Conservation (phyloP, 495 filamentous ascomycete genomes). For the Aspergillus cavernicola region DNA sequence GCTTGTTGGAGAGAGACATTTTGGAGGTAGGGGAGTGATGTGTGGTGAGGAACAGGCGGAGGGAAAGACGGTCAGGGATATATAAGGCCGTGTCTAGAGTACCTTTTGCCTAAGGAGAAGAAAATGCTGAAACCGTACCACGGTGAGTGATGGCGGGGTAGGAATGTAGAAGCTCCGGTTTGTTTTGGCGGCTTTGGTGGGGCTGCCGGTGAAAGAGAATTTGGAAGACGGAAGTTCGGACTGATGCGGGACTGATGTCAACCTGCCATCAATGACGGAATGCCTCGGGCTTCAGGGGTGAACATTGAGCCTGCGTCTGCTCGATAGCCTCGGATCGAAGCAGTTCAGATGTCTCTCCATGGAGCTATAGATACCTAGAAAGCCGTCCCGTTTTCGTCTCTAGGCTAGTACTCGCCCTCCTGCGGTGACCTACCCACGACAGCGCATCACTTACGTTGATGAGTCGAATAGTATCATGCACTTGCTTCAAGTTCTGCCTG, state of each 20-base stretch:
- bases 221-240: slow-evolving; percentile 28
- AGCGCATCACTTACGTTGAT: slow-evolving; percentile 3
- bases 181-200: slow-evolving; percentile 26
- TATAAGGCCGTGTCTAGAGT: neutral
- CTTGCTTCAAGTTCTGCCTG: neutral
- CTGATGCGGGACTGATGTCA: slow-evolving; percentile 52
- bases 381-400: slow-evolving; percentile 1
- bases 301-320: slow-evolving; percentile 16
- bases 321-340: slow-evolving; percentile 39
- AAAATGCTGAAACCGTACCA: slow-evolving; percentile 21
- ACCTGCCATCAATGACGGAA: slow-evolving; percentile 32
- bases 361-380: slow-evolving; percentile 1
- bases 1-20: slow-evolving; percentile 99
- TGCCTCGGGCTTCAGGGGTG: slow-evolving; percentile 25
- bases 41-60: neutral
- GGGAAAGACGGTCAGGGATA: slow-evolving; percentile 2
- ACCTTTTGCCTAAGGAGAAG: slow-evolving; percentile 3
- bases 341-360: neutral
- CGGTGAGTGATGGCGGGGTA: slow-evolving; percentile 29
- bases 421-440: neutral
- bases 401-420: neutral
- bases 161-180: neutral
- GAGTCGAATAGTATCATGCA: neutral
- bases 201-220: slow-evolving; percentile 32
- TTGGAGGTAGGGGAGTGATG: slow-evolving; percentile 22